Percentiles rank a stretch among this genome's conserved stretches.
phyloP scores from a whole-genome alignment of 2,329 filamentous ascomycete genomes.

The Botrytis tulipae region DNA sequence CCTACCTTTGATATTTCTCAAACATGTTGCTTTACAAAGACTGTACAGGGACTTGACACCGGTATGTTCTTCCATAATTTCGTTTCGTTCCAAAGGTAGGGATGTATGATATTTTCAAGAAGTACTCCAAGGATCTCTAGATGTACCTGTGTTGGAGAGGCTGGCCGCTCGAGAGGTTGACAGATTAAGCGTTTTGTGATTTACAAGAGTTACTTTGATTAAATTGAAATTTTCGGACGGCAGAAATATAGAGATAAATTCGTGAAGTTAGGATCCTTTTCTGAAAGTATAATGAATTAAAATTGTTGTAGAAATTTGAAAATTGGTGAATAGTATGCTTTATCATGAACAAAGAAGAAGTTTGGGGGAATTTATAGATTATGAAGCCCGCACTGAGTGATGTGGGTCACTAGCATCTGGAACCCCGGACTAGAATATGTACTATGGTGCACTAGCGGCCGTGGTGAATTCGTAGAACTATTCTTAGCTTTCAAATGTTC shows the following conservation, averaged over 20 bases:
- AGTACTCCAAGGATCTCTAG: background rate
- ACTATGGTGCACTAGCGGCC: constrained; percentile 14
- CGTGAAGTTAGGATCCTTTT: background rate
- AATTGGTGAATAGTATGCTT: background rate
- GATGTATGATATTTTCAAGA: background rate
- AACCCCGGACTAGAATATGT: constrained; percentile 5
- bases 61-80: background rate
- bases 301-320: background rate
- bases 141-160: background rate
- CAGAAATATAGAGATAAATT: background rate
- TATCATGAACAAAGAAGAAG: background rate
- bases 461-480: constrained; percentile 2
- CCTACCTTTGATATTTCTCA: constrained; percentile 50
- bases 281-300: background rate
- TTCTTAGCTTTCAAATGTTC: background rate
- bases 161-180: background rate
- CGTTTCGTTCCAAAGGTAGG: background rate
- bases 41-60: constrained; percentile 49
- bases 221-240: background rate
- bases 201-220: background rate
- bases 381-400: background rate
- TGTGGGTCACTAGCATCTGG: background rate
- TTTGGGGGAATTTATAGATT: constrained; percentile 16
- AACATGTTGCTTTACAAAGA: constrained; percentile 50
- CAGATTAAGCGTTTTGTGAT: background rate